Evolutionary conservation across 768 basidiomycete genomes (phyloP).

Genomic region (Boletus rubropictus): DNA sequence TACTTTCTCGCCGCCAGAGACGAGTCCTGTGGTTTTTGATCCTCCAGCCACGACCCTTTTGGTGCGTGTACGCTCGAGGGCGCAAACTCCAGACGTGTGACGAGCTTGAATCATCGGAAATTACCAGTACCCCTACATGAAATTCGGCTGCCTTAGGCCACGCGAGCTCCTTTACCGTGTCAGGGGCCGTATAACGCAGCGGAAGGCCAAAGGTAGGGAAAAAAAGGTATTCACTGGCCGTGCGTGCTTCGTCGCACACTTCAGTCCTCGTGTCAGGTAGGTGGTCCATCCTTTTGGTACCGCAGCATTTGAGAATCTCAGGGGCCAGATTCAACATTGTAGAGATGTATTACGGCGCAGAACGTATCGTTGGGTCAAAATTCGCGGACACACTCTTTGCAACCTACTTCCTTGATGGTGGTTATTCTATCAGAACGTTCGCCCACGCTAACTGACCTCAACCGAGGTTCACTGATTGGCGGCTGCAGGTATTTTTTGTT

Average conservation of each 20-base stretch:
- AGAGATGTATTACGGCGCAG: slow-evolving; percentile 8
- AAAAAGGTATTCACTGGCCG: slow-evolving; percentile 1
- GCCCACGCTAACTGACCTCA: background rate
- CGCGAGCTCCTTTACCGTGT: slow-evolving; percentile 16
- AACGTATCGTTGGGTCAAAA: slow-evolving; percentile 4
- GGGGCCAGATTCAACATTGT: slow-evolving; percentile 1
- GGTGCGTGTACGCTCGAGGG: slow-evolving; percentile 15
- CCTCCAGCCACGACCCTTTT: slow-evolving; percentile 19
- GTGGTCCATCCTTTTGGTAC: background rate
- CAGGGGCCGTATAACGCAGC: slow-evolving; percentile 5
- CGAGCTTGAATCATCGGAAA: slow-evolving; percentile 17
- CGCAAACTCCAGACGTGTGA: slow-evolving; percentile 3
- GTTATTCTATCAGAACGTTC: slow-evolving; percentile 3
- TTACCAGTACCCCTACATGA: slow-evolving; percentile 16
- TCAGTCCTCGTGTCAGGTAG: slow-evolving; percentile 1
- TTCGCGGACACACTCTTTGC: slow-evolving; percentile 20
- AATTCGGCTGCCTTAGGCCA: slow-evolving; percentile 18
- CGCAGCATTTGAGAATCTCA: slow-evolving; percentile 9
- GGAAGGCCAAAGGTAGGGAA: slow-evolving; percentile 1
- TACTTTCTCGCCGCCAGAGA: slow-evolving; percentile 14
- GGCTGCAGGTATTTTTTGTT: slow-evolving; percentile 3
- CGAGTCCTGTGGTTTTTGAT: slow-evolving; percentile 15
- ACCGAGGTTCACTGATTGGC: slow-evolving; percentile 8
- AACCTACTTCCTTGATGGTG: background rate
- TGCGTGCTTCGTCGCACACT: slow-evolving; percentile 7